Evolutionary conservation across 306 rosid genomes (phyloP), one percentile per base, ranked within the genome.

Genomic region (Elaeagnus macrophylla): DNA sequence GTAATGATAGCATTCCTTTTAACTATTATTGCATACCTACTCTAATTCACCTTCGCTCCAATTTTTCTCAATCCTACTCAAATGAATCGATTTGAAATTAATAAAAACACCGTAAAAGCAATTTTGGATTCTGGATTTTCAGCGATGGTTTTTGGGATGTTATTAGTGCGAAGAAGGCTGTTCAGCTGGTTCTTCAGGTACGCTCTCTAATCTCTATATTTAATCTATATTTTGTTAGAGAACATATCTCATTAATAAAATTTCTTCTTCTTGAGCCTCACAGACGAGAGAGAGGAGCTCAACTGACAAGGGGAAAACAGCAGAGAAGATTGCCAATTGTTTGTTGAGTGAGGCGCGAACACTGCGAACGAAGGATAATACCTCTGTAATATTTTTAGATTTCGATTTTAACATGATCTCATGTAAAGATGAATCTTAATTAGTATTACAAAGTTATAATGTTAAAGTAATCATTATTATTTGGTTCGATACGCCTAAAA

Each of bases 131-230:
- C 64, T 73, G 64, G 40, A 45, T 66, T 74, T 66, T 60, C 83
- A 93, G 99, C 61, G 96, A 93, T 70, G 99, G 99, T 46, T 75
- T 93, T 37, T 93, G 99, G 99, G 96, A 93, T 65, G 96, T 93
- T 59, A 60, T 93, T 64, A 62, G 85, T 63, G 43, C 35, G 56
- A 84, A 76, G 83, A 93, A 80, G 77, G 85, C 96, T 35, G 57
- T 73, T 71, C 89, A 87, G 79, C 82, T 84, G 52, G 95, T 72
- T 61, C 77, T 67, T 56, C 85, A 82, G 96, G 99, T 93, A 68
- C 51, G n/a, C n/a, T n/a, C n/a, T n/a, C n/a, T n/a, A n/a, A n/a
- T 70, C 17, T 58, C 37, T 36, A 11, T 35, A 53, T 47, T n/a
- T 36, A 2, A 18, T 37, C 40, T 7, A 1, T 6, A 8, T 48